These are phyloP conservation scores for Monosporozyma siamensis DNA, from an alignment of 805 yeast genomes.

Conservation along the genomic window DNA sequence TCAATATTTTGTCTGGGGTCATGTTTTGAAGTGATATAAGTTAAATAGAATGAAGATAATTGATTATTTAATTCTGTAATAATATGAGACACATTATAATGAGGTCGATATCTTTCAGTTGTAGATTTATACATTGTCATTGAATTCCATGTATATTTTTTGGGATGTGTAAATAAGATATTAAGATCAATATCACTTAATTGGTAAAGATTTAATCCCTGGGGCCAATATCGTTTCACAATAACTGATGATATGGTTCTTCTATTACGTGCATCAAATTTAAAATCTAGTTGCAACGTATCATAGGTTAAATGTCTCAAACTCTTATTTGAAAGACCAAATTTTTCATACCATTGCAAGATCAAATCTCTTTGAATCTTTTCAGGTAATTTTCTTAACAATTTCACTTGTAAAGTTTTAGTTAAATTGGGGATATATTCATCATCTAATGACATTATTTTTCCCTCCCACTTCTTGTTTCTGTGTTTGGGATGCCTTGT, in stretches of 20 bases:
- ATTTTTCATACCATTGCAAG: constrained; percentile 17
- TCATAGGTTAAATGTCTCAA: not conserved
- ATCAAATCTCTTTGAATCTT: constrained; percentile 14
- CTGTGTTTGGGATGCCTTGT: too few relatives aligned
- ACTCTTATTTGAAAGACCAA: constrained; percentile 7
- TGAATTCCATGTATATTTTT: constrained; percentile 30
- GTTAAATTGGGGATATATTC: constrained; percentile 14
- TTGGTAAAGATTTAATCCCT: constrained; percentile 36
- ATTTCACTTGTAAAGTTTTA: constrained; percentile 10
- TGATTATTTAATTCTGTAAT: constrained; percentile 39
- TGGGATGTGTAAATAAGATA: constrained; percentile 50
- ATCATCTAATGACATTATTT: constrained; percentile 8
- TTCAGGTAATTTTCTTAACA: constrained; percentile 16
- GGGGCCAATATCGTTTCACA: constrained; percentile 17
- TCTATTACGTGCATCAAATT: constrained; percentile 11
- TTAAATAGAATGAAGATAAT: constrained; percentile 44
- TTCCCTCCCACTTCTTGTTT: too few relatives aligned
- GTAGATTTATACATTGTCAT: constrained; percentile 11
- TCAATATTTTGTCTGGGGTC: constrained; percentile 56
- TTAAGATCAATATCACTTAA: constrained; percentile 65
- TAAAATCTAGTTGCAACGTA: constrained; percentile 7
- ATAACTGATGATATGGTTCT: constrained; percentile 10
- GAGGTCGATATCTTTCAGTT: constrained; percentile 18
- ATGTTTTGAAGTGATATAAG: constrained; percentile 52
- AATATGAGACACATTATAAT: constrained; percentile 43